Percentiles rank a stretch among this genome's conserved stretches.
phyloP scores from a whole-genome alignment of 768 basidiomycete species.

The Leccinellum luteum region DNA sequence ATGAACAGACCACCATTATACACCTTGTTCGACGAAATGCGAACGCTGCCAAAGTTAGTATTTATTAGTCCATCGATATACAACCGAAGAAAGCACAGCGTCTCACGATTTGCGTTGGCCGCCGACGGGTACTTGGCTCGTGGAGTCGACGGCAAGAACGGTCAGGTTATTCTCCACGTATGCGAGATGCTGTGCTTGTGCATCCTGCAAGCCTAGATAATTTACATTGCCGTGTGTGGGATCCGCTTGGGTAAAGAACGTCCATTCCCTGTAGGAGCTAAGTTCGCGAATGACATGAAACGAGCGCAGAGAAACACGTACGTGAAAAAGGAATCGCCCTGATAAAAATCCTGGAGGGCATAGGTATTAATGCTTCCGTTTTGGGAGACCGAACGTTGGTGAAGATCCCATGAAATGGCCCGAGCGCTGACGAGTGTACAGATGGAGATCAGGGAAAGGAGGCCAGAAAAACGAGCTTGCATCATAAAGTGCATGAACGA shows the following conservation, averaged over 20 bases:
- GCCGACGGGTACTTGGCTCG: conserved; percentile 43
- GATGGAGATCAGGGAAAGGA: conserved; percentile 29
- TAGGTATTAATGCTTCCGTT: conserved; percentile 27
- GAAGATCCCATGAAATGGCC: conserved; percentile 14
- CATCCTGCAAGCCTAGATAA: conserved; percentile 48
- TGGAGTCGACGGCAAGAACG: conserved; percentile 63
- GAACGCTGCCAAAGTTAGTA: conserved; percentile 44
- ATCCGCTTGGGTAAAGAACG: conserved; percentile 57
- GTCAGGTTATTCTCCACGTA: conserved; percentile 55
- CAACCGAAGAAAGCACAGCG: neutral
- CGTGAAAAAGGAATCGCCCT: conserved; percentile 56
- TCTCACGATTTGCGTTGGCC: conserved; percentile 52
- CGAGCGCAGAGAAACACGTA: conserved; percentile 27
- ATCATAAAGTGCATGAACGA: conserved; percentile 11
- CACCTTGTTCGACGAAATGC: conserved; percentile 58
- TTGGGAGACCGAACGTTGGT: neutral
- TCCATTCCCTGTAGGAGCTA: conserved; percentile 48
- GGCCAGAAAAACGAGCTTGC: conserved; percentile 20
- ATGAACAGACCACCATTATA: conserved; percentile 70
- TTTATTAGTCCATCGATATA: neutral
- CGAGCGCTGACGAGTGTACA: conserved; percentile 31
- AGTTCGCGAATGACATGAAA: neutral
- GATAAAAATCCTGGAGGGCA: conserved; percentile 33
- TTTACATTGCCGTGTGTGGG: conserved; percentile 71
- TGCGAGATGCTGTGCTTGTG: conserved; percentile 51